Evolutionary conservation across 2,329 filamentous ascomycete genomes (phyloP).

Genomic region (Ophiostoma montium): DNA sequence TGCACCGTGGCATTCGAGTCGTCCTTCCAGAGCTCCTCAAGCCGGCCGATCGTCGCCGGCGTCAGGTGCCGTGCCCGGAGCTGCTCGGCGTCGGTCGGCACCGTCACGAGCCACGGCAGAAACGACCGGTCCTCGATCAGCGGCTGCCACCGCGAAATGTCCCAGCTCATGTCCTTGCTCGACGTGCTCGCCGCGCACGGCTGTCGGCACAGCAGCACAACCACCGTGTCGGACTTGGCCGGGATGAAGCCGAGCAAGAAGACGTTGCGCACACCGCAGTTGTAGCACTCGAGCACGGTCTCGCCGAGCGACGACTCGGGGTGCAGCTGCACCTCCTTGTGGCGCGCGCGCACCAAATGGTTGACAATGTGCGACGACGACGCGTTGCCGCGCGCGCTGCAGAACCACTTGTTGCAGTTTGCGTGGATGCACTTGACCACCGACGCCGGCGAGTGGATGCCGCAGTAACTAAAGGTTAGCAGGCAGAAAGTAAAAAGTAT

Average conservation of each 20-base stretch:
- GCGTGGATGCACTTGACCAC: conserved; percentile 94
- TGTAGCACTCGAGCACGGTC: conserved; percentile 96
- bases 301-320: conserved; percentile 86
- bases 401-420: conserved; percentile 98
- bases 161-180: conserved; percentile 99
- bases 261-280: conserved; percentile 98
- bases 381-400: conserved; percentile 89
- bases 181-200: conserved; percentile 90
- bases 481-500: not conserved
- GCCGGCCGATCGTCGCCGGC: conserved; percentile 84
- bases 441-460: conserved; percentile 87
- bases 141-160: conserved; percentile 93
- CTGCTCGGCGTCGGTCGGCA: conserved; percentile 87
- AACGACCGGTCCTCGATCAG: conserved; percentile 95
- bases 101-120: conserved; percentile 78
- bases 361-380: conserved; percentile 98
- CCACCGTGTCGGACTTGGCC: conserved; percentile 95
- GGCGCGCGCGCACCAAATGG: conserved; percentile 87
- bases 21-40: conserved; percentile 98
- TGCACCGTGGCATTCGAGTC: conserved; percentile 77
- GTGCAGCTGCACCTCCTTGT: conserved; percentile 97
- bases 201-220: conserved; percentile 90
- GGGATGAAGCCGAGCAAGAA: conserved; percentile 97
- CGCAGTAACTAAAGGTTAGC: conserved; percentile 59
- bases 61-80: conserved; percentile 86